These are phyloP conservation scores for Naegleria fowleri DNA, from an alignment of 208 protist species.

Conservation along the genomic window DNA sequence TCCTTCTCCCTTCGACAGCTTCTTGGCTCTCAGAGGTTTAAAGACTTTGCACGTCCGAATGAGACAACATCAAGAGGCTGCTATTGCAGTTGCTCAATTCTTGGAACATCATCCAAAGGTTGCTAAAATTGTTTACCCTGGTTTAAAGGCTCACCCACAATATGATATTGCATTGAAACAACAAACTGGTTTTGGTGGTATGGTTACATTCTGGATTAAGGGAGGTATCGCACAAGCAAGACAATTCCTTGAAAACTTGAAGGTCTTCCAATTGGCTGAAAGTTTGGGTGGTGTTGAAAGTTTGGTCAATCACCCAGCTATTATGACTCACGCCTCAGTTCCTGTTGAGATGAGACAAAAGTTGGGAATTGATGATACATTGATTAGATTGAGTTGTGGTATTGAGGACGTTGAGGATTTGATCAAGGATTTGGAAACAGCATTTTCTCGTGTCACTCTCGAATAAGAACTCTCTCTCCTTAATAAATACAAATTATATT, in stretches of 20 bases:
- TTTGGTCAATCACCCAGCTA: constrained; percentile 76
- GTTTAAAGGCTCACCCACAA: constrained; percentile 72
- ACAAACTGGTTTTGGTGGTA: constrained; percentile 56
- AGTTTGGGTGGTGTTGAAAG: constrained; percentile 86
- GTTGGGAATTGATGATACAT: constrained; percentile 61
- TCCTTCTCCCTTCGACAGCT: constrained; percentile 86
- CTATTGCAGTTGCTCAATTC: constrained; percentile 66
- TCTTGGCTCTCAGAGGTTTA: constrained; percentile 81
- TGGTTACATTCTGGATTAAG: constrained; percentile 63
- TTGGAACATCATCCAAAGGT: constrained; percentile 67
- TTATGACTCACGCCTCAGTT: constrained; percentile 89
- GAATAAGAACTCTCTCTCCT: not conserved
- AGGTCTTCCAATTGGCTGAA: constrained; percentile 82
- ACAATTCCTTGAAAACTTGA: constrained; percentile 66
- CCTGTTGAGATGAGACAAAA: constrained; percentile 72
- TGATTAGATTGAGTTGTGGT: constrained; percentile 82
- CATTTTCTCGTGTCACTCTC: constrained; percentile 62
- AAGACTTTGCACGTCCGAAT: constrained; percentile 88
- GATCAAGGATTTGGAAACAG: constrained; percentile 71
- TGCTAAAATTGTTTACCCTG: constrained; percentile 74
- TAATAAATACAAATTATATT: too few relatives aligned
- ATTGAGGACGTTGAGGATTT: constrained; percentile 87
- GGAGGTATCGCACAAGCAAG: constrained; percentile 55
- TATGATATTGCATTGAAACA: constrained; percentile 58
- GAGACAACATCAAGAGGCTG: constrained; percentile 76